Conservation (phyloP, 108 stramenopile genomes). For the Skeletonema menzelii region DNA sequence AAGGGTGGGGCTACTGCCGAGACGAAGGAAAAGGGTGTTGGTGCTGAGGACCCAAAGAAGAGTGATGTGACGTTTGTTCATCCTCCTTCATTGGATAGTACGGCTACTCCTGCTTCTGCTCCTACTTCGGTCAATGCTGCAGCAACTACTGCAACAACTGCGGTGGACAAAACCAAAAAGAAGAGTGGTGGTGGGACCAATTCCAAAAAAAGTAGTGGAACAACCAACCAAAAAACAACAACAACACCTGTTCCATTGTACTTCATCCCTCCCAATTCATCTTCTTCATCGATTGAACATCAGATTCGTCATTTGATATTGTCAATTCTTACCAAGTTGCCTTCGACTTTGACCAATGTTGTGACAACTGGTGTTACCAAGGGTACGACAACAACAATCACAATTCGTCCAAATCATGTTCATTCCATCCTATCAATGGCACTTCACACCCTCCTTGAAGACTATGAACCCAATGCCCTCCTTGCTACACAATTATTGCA, state of each 20-base stretch:
- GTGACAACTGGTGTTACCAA: neutral
- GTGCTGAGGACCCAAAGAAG: neutral
- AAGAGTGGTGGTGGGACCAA: neutral
- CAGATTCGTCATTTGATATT: slow-evolving; percentile 1
- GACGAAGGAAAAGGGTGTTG: too few species aligned
- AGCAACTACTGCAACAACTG: neutral
- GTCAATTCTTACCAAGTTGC: neutral
- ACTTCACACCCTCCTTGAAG: neutral
- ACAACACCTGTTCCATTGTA: neutral
- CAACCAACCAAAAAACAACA: neutral
- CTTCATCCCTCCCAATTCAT: neutral
- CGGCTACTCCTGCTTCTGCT: neutral
- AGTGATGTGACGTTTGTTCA: neutral
- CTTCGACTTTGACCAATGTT: neutral
- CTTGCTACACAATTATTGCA: neutral
- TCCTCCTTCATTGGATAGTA: neutral
- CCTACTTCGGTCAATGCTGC: neutral
- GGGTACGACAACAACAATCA: neutral
- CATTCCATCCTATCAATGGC: neutral
- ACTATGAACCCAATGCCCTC: neutral
- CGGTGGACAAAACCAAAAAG: neutral
- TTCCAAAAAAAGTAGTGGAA: neutral
- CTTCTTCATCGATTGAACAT: neutral
- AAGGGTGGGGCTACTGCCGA: too few species aligned
- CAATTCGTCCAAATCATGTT: neutral